phyloP scores from a whole-genome alignment of 2,329 filamentous ascomycete genomes.

The Biscogniauxia sp. region DNA sequence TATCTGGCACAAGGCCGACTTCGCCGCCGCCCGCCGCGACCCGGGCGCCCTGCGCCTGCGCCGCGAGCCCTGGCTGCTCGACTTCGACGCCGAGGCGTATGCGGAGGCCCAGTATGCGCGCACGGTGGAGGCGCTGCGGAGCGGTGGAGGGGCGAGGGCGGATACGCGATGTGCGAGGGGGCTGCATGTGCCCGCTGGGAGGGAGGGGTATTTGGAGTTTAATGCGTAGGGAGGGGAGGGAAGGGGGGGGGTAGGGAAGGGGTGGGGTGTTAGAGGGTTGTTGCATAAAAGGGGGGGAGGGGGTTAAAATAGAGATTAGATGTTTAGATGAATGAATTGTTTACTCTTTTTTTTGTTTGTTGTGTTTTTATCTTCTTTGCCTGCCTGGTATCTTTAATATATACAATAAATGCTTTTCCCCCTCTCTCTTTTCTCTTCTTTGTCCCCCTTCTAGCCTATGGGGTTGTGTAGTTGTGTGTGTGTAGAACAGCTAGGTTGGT shows the following conservation, averaged over 20 bases:
- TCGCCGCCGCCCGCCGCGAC: slow-evolving; percentile 42
- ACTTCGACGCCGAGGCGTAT: slow-evolving; percentile 48
- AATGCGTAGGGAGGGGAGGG: slow-evolving; percentile 1
- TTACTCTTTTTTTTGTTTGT: too few relatives aligned
- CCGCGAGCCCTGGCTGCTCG: slow-evolving; percentile 47
- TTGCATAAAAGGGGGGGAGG: too few relatives aligned
- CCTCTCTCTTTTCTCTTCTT: too few relatives aligned
- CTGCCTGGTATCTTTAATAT: too few relatives aligned
- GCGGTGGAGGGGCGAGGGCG: slow-evolving; percentile 13
- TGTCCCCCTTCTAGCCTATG: too few relatives aligned
- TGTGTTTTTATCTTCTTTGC: too few relatives aligned
- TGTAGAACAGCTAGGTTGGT: too few relatives aligned
- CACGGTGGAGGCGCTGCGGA: slow-evolving; percentile 23
- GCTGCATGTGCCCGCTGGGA: slow-evolving; percentile 27
- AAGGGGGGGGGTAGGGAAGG: background rate
- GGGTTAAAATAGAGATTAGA: too few relatives aligned
- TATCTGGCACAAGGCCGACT: slow-evolving; percentile 53
- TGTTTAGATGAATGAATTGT: too few relatives aligned
- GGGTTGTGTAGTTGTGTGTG: too few relatives aligned
- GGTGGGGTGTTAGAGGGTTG: background rate
- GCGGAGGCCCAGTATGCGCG: slow-evolving; percentile 38
- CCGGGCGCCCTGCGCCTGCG: slow-evolving; percentile 44
- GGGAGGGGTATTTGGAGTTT: slow-evolving; percentile 29
- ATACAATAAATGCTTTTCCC: too few relatives aligned
- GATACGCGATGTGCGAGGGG: slow-evolving; percentile 19